Evolutionary conservation across 2,329 filamentous ascomycete genomes (phyloP), one percentile per base, ranked within the genome.

Genomic region (Epichloe coenophiala): DNA sequence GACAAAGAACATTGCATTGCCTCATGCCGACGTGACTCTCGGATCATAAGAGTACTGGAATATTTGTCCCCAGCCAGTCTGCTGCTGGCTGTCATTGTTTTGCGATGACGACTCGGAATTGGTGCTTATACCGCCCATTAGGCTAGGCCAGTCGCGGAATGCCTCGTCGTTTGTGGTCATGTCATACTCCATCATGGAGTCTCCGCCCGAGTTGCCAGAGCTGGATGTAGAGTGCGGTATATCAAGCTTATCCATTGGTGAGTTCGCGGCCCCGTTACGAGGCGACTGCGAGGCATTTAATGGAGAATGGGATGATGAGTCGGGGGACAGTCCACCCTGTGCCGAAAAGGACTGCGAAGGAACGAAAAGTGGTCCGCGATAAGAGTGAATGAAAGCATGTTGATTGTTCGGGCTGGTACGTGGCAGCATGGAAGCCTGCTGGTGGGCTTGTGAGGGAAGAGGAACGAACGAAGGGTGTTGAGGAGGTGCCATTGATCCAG

Each of bases 131-230:
- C 64, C 58, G 21, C 64, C 63, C 23, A 62, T 57, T 33, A 71
- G 62, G 50, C 61, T 66, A 50, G 68, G 68, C 69, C 69, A 72
- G 52, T 70, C 68, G 2, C 70, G 65, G 43, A 71, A 70, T 9
- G 66, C 60, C 35, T 68, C 61, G 7, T 63, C 60, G 3, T 62
- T 60, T 3, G 46, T 23, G 41, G 39, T 41, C 36, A 51, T 13
- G 15, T 72, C 68, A 56, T 71, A 71, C 43, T 71, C 69, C 67
- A 72, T 71, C 57, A 68, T 62, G 9, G 59, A 57, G 31, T 66
- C 64, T 19, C 54, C 55, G 11, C 53, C 47, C 11, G 57, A 59
- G 12, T 58, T 54, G 13, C 48, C 54, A 17, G 61, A 60, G 45
- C 56, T 56, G 7, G 58, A 46, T 6, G 62, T 58, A 12, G 61